Evolutionary conservation across 148 eudicot species (phyloP), one percentile per base, ranked within the genome.

Genomic region (Silene latifolia): DNA sequence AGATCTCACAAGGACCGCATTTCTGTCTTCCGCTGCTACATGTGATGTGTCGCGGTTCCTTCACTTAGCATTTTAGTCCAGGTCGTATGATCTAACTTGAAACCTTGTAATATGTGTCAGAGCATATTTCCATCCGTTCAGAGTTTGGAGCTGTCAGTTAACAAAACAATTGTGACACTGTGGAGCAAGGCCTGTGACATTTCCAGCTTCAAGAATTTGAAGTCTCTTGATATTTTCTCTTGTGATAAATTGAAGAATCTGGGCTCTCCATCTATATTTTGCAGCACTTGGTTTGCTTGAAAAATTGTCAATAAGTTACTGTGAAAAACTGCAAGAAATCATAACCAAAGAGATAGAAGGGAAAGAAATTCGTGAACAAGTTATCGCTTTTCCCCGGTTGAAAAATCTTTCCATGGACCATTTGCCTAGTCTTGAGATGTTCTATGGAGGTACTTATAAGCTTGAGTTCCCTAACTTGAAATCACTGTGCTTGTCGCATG

Each of bases 391-490:
- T 63, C 39, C 39, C 18, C 39, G 17, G 0, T 35, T 66, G 48
- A 35, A 66, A 39, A 0, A 0, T 32, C 21, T 66, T 32, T 4
- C 1, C 20, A 15, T 66, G 48, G 3, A 15, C 3, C 0, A 10
- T 42, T 44, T 67, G 11, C 1, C 25, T 14, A 42, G 3, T 12
- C 19, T 53, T 7, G 42, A 53, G 20, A 48, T 19, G 17, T 71
- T 71, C 20, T 71, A 25, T 13, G 20, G 12, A 51, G 73, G 73
- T 13, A 51, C 20, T 47, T 23, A 51, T 24, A 11, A 0, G 1
- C 60, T 71, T 18, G 19, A 71, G 42, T 71, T 71, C 58, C 73
- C 73, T 10, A 25, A 51, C 1, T 54, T 71, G 73, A 53, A 14
- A 54, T 39, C 13, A 3, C 73, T 71, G 42, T 24, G 0, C 18